These are phyloP conservation scores for Royoungia palumana DNA, from an alignment of 768 basidiomycete genomes.

Conservation along the genomic window DNA sequence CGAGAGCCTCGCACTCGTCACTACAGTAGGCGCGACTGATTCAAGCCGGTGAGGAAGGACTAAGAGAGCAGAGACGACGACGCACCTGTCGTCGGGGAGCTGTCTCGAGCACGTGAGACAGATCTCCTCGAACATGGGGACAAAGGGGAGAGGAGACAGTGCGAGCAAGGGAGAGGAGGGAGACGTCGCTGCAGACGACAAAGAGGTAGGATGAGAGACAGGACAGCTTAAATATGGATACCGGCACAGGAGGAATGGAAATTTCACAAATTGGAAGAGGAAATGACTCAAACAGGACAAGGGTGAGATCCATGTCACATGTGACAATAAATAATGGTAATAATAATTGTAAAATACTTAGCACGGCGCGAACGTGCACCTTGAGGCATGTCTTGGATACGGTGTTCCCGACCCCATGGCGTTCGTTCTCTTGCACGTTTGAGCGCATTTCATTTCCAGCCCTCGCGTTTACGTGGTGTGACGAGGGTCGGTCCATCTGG, in stretches of 20 bases:
- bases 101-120: conserved; percentile 71
- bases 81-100: conserved; percentile 60
- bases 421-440: conserved; percentile 19
- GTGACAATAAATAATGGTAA: conserved; percentile 15
- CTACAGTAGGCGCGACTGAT: conserved; percentile 68
- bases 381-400: not conserved
- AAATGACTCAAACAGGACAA: conserved; percentile 36
- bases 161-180: not conserved
- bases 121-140: conserved; percentile 73
- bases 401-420: not conserved
- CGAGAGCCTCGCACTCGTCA: conserved; percentile 59
- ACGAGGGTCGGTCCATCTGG: not conserved
- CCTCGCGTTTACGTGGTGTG: too few relatives aligned
- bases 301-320: conserved; percentile 22
- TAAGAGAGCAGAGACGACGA: conserved; percentile 16
- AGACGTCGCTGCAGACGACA: conserved; percentile 8
- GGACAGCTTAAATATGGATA: conserved; percentile 33
- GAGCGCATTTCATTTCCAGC: not conserved
- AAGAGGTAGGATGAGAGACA: conserved; percentile 16
- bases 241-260: conserved; percentile 38
- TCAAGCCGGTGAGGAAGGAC: conserved; percentile 15
- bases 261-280: conserved; percentile 29
- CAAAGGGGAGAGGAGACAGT: not conserved
- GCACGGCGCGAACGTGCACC: conserved; percentile 13
- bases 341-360: conserved; percentile 2